Base-by-base conservation (phyloP, 768 basidiomycete species). In the Suillus subalutaceus region DNA sequence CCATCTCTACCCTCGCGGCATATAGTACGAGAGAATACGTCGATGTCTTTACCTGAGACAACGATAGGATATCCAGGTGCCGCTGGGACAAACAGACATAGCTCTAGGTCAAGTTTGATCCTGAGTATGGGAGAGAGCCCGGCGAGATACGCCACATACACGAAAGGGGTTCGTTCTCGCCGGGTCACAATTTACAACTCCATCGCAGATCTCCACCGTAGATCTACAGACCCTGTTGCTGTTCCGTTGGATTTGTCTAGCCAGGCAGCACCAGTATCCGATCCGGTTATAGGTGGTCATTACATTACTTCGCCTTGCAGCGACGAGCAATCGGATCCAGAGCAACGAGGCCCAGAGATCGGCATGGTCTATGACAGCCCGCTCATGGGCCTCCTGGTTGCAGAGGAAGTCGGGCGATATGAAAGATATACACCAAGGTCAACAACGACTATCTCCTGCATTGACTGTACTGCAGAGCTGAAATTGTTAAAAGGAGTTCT, bases 341-440 rank as follows among this genome's bases (percentile, higher is more conserved):
- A 58, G 0, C 18, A 35, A 35, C 69, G 66, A 6, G 73, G 66
- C 30, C 8, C 16, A 1, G 57, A 57, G 1, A 57, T 57, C 23
- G 52, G 38, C 5, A 16, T 58, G 13, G 41, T 12, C 16, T 6
- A 20, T 26, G 3, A 15, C 4, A 57, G 48, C 26, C 30, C 10
- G 37, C 69, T 68, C n/a, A 72, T 78, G 53, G 63, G 3, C 52
- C 75, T 76, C 6, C 69, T 71, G 41, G 68, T 76, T 35, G 57
- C 63, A 32, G n/a, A 7, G 1, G 64, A 65, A 57, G 56, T 72
- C n/a, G 63, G 62, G 15, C 72, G 67, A 15, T 67, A 70, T 44
- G 58, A 70, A 62, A 37, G 26, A 35, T 32, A 60, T 20, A 38
- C 32, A 32, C 43, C 57, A 20, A 59, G 23, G 48, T 44, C 46